A percentile compares a stretch with the other conserved stretches of the same genome.
These are phyloP conservation scores for Ophiobolus disseminans DNA, from an alignment of 2,329 filamentous ascomycete genomes.

Conservation along the genomic window DNA sequence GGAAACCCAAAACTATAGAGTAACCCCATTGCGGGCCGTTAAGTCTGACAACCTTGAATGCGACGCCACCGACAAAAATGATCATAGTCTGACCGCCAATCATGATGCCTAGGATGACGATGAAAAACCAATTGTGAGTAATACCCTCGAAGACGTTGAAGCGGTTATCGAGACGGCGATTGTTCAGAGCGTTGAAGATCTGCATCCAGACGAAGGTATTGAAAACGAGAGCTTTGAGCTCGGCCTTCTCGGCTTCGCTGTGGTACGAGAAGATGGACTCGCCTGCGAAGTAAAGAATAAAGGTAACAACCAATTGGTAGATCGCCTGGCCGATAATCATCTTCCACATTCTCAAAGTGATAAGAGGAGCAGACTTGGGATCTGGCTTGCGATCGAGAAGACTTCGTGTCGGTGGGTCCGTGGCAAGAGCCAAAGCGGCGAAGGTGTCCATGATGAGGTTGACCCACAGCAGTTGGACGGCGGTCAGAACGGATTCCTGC, in stretches of 20 bases:
- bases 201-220: slow-evolving; percentile 99
- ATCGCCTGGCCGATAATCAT: slow-evolving; percentile 95
- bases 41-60: slow-evolving; percentile 77
- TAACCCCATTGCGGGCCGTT: slow-evolving; percentile 84
- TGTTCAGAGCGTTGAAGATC: slow-evolving; percentile 98
- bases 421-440: slow-evolving; percentile 85
- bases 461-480: slow-evolving; percentile 93
- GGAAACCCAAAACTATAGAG: slow-evolving; percentile 79
- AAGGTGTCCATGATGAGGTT: slow-evolving; percentile 98
- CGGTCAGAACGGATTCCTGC: slow-evolving; percentile 79
- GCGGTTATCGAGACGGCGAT: slow-evolving; percentile 89
- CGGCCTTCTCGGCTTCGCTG: slow-evolving; percentile 53
- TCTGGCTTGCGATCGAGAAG: slow-evolving; percentile 82
- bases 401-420: slow-evolving; percentile 83
- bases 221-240: slow-evolving; percentile 83
- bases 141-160: slow-evolving; percentile 97
- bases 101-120: slow-evolving; percentile 85
- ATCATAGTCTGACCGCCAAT: slow-evolving; percentile 89
- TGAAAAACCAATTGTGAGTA: slow-evolving; percentile 84
- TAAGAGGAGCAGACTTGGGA: slow-evolving; percentile 75
- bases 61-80: slow-evolving; percentile 80
- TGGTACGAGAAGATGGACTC: slow-evolving; percentile 66
- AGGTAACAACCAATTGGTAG: slow-evolving; percentile 81
- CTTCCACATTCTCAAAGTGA: slow-evolving; percentile 94
- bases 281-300: slow-evolving; percentile 82